Evolutionary conservation across 2,329 filamentous ascomycete species (phyloP), one percentile per base, ranked within the genome.

Genomic region (Fusarium odoratissimum): DNA sequence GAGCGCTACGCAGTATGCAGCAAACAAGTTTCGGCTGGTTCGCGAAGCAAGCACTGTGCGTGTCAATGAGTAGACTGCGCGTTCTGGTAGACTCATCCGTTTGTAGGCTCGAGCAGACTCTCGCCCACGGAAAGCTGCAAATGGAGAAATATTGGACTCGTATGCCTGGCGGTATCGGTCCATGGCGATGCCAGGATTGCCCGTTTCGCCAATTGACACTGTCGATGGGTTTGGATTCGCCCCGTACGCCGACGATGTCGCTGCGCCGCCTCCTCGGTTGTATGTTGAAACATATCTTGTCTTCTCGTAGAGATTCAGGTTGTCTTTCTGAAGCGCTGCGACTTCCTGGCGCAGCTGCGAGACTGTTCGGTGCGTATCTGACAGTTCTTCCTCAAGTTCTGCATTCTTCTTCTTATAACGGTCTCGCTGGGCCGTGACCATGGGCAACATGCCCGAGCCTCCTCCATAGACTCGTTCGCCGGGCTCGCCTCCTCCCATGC

Each of bases 391-490:
- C 83, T 98, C 96, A 28, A 99, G 89, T 80, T 99, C 93, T 0
- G 91, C 85, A 74, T 97, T 98, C 79, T 95, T 94, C 86, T 97
- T 94, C 87, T 98, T 98, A 89, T 98, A 99, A 57, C 96, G 94
- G 83, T 99, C 96, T 69, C 96, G 92, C 83, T 99, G 97, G 4
- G 97, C 96, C 38, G 96, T 97, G 58, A 99, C 93, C 97, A 99
- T 99, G 38, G 96, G 97, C 30, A 99, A 86, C 72, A 99, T 98
- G 17, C 95, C 94, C 0, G 93, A 93, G 5, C 94, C 93, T 60
- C 93, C 87, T 37, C 92, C 93, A 31, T 77, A 77, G 61, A 92
- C 87, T 13, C 91, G 86, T 51, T 94, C 93, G 21, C 87, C 84
- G 16, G 66, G 70, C 42, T 86, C 83, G 13, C 82, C 80, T 52